Base-by-base conservation (phyloP, 1,284 basidiomycete genomes). In the Leccinum angustisporum region DNA sequence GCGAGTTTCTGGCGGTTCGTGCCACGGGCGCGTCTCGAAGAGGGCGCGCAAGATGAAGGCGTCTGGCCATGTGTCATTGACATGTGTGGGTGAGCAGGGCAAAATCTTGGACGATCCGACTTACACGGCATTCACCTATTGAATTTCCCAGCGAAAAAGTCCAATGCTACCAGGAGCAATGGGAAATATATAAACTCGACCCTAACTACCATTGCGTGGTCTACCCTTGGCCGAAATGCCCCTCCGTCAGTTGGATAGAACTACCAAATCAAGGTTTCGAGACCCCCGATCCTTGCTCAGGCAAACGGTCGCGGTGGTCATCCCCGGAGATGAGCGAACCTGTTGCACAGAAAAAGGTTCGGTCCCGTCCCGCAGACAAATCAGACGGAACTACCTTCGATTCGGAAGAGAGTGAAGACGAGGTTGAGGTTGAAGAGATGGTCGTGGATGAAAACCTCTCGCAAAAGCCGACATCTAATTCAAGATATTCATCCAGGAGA, bases 101-200 rank as follows among this genome's bases (percentile, higher is more conserved):
- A 58, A 56, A 43, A 50, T 33, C 18, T 51, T 59, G 58, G 31
- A 61, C 50, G 52, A 34, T 56, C 30, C 40, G 16, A 58, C 50
- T 54, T 30, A 57, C 61, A 38, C 51, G 56, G 36, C 57, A 59
- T 66, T 58, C 61, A 65, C 54, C 61, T 0, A 56, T 64, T 55
- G 27, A 65, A 63, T 52, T 54, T 31, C 30, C 21, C 66, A 88
- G 86, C 4, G 76, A 83, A 75, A 72, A 76, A 7, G 74, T 81
- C 52, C 70, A 81, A 61, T 81, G 82, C 67, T 82, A 83, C 33
- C 86, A 88, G 70, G 88, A 91, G 46, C 88, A 91, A 71, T 92
- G 90, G 90, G 90, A 92, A 63, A 85, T 91, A 40, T 87, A 91
- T 76, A 92, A 91, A 71, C 80, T 92, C 13, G 90, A 92, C 68